Evolutionary conservation across 208 protist genomes (phyloP).

Genomic region (Trypanosoma conorhini): DNA sequence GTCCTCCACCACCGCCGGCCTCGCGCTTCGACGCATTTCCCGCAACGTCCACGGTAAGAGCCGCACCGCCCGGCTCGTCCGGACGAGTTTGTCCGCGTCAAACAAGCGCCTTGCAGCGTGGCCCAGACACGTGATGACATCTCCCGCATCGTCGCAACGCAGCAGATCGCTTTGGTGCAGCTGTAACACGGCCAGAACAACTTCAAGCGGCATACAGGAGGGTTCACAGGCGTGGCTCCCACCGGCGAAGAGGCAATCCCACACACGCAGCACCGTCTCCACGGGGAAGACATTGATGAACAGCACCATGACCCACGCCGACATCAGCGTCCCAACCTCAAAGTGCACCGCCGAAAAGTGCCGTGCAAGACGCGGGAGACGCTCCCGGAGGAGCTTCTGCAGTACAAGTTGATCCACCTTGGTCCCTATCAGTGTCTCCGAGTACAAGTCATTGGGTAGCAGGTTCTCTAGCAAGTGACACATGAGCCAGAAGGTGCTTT

Average conservation of each 20-base stretch:
- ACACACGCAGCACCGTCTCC: slow-evolving; percentile 51
- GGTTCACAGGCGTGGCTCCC: slow-evolving; percentile 12
- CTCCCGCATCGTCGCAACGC: slow-evolving; percentile 36
- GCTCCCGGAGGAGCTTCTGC: slow-evolving; percentile 32
- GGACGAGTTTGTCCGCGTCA: slow-evolving; percentile 41
- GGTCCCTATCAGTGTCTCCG: slow-evolving; percentile 52
- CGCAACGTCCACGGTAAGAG: slow-evolving; percentile 38
- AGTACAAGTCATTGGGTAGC: slow-evolving; percentile 78
- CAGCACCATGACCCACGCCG: slow-evolving; percentile 69
- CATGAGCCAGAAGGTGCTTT: slow-evolving; percentile 64
- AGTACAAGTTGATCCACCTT: slow-evolving; percentile 72
- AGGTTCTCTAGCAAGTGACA: slow-evolving; percentile 57
- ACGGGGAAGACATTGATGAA: slow-evolving; percentile 68
- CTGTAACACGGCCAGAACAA: slow-evolving; percentile 57
- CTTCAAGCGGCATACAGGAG: slow-evolving; percentile 43
- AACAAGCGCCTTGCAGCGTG: slow-evolving; percentile 33
- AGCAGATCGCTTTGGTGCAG: slow-evolving; percentile 36
- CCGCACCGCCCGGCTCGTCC: slow-evolving; percentile 21
- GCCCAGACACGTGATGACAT: slow-evolving; percentile 38
- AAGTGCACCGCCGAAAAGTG: slow-evolving; percentile 37
- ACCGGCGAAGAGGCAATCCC: slow-evolving; percentile 62
- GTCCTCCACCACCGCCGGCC: slow-evolving; percentile 33
- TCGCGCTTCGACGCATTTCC: slow-evolving; percentile 35
- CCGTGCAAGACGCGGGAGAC: slow-evolving; percentile 47
- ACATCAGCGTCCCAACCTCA: slow-evolving; percentile 53